Evolutionary conservation across 139 green algal species (phyloP).

Genomic region (Micractinium sp.): DNA sequence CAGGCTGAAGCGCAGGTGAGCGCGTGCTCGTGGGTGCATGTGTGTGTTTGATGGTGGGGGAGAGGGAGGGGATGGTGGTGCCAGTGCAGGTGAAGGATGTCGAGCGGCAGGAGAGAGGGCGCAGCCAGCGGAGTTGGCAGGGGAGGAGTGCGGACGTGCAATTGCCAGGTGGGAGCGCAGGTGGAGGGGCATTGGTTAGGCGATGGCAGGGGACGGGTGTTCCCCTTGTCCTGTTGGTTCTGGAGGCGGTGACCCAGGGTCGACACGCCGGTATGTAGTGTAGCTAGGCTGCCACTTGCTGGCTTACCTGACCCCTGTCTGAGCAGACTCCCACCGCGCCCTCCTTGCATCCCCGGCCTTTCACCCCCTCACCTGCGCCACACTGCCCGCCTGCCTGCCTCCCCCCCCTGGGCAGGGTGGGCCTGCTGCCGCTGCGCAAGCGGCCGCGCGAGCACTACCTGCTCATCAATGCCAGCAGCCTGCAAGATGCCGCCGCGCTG

Average conservation of each 20-base stretch:
- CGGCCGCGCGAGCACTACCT: constrained; percentile 27
- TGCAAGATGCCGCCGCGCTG: neutral
- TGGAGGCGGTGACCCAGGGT: too few relatives aligned
- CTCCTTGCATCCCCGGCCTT: neutral
- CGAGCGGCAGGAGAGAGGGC: neutral
- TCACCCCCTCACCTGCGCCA: neutral
- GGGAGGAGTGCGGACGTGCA: neutral
- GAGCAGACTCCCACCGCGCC: too few relatives aligned
- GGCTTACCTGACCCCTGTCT: neutral
- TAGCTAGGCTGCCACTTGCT: neutral
- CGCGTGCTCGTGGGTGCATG: neutral
- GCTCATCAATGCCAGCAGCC: neutral
- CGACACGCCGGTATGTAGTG: too few relatives aligned
- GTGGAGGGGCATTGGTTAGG: too few relatives aligned
- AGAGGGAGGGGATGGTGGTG: neutral
- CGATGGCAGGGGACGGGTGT: too few relatives aligned
- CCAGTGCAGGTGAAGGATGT: neutral
- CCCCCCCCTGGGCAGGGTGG: constrained; percentile 26
- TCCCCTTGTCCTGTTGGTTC: too few relatives aligned
- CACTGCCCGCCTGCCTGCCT: neutral
- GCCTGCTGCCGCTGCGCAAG: constrained; percentile 43
- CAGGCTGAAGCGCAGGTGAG: constrained; percentile 40
- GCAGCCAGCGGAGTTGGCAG: too few relatives aligned
- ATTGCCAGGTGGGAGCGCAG: too few relatives aligned
- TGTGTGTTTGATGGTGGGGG: neutral